Evolutionary conservation across 257 asterid species (phyloP), one percentile per base, ranked within the genome.

Genomic region (Petrea volubilis): DNA sequence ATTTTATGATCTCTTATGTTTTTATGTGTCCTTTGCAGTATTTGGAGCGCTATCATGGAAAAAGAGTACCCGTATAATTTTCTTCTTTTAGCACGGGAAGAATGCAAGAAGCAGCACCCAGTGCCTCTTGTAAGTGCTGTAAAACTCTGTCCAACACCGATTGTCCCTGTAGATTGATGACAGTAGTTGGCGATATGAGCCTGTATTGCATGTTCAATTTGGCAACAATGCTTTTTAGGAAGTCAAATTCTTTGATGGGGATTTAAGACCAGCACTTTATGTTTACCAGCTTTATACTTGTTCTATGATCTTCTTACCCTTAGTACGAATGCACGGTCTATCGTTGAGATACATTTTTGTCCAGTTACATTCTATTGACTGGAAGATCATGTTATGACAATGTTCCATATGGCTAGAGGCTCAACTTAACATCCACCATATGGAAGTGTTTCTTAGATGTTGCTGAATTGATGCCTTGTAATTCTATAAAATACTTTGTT

Each of bases 61-160:
- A 61, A 61, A 58, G 88, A 75, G 88, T 83, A 15, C 88, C 88
- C 2, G 88, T 83, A 33, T 80, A 77, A 78, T 64, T 59, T n/a
- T n/a, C n/a, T n/a, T n/a, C n/a, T n/a, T n/a, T 21, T 38, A 9
- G 63, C 8, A 43, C 57, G 23, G 56, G 66, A 14, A 63, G n/a
- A 65, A 52, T 34, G 72, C 70, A 73, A 59, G 68, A 33, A 47
- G 36, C 38, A 3, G 28, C 76, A 29, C 53, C 21, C 17, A 18
- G 33, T 41, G 33, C 50, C 24, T 41, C 77, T 62, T 56, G 65
- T 51, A 59, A 60, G 69, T 66, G 25, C 36, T 71, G 73, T 72
- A 53, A 71, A 61, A 74, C 52, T 60, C 52, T 69, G 44, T 34
- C 52, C 28, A 43, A 51, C 70, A 7, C 13, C 4, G 8, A n/a